Evolutionary conservation across 192 early-diverging fungal species (phyloP).

Genomic region (Neocallimastix lanati): DNA sequence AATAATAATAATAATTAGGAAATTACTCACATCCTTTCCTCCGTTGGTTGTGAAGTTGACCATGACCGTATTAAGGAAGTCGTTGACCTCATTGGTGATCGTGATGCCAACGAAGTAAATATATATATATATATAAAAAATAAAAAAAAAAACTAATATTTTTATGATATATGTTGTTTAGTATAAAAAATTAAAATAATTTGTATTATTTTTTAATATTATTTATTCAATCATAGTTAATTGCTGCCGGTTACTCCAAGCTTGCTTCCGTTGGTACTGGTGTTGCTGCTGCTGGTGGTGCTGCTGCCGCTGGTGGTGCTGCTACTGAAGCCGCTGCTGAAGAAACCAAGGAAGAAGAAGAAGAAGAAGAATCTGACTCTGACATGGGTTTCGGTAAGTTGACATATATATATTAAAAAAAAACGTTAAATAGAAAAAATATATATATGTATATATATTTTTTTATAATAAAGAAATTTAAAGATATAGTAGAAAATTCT

Average conservation of each 20-base stretch:
- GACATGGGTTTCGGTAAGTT: not conserved
- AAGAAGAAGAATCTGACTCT: no score
- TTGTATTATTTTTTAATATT: no score
- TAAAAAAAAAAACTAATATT: no score
- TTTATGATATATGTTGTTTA: no score
- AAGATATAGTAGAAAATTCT: no score
- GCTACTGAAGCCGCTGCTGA: constrained; percentile 46
- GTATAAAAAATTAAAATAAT: no score
- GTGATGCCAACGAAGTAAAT: constrained; percentile 64
- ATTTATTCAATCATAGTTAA: no score
- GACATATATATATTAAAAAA: no score
- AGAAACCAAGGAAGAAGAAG: constrained; percentile 42
- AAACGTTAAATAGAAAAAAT: no score
- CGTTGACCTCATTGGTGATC: constrained; percentile 66
- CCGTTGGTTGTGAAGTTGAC: constrained; percentile 88
- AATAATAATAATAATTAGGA: no score
- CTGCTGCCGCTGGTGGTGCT: constrained; percentile 42
- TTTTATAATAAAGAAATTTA: no score
- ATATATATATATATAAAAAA: constrained; percentile 3
- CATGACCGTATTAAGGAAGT: constrained; percentile 56
- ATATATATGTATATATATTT: no score
- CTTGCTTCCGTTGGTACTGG: constrained; percentile 83
- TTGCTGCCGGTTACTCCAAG: constrained; percentile 80
- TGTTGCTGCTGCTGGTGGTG: constrained; percentile 54
- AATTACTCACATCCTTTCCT: constrained; percentile 35